Evolutionary conservation across 306 rosid species (phyloP), one percentile per base, ranked within the genome.

Genomic region (Citrullus amarus): DNA sequence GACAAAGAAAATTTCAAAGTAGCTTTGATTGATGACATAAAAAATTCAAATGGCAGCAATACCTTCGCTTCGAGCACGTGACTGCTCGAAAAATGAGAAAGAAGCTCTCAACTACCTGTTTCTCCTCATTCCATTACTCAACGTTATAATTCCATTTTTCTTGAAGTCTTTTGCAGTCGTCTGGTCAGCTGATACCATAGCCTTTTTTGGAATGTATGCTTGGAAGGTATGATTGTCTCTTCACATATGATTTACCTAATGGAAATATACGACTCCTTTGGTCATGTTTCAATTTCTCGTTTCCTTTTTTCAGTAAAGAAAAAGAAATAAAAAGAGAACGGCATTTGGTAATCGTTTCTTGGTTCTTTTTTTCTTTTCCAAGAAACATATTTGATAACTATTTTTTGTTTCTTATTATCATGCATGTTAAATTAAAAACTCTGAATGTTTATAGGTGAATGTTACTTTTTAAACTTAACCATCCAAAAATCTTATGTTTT

Each of bases 31-130:
- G 41, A 71, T 48, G 8, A 44, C 22, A 14, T 48, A 41, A 72
- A 72, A 50, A 43, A 7, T 48, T 30, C 5, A 17, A 54, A 8
- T 83, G 9, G 88, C 87, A 95, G 98, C 99, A 69, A 90, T 95
- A 83, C 99, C 99, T 77, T 95, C 99, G 0, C 87, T 95, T 32
- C 92, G 97, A 36, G 99, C 97, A 25, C 91, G 97, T 78, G 99
- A 95, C 85, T 95, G 99, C 89, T 91, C 97, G 3, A 95, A 95
- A 76, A 89, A 91, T 72, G 99, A 95, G 91, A 95, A 95, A 84
- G 99, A 95, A 82, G 99, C 99, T 83, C 92, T 95, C 38, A 95
- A 95, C 90, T 92, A 92, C 86, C 96, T 95, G 34, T 92, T 95
- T 81, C 91, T 95, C 63, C 88, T 95, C n/a, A 18, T 95, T 71